Base-by-base conservation (phyloP, 176 grass and related monocot species). In the Eleusine coracana region DNA sequence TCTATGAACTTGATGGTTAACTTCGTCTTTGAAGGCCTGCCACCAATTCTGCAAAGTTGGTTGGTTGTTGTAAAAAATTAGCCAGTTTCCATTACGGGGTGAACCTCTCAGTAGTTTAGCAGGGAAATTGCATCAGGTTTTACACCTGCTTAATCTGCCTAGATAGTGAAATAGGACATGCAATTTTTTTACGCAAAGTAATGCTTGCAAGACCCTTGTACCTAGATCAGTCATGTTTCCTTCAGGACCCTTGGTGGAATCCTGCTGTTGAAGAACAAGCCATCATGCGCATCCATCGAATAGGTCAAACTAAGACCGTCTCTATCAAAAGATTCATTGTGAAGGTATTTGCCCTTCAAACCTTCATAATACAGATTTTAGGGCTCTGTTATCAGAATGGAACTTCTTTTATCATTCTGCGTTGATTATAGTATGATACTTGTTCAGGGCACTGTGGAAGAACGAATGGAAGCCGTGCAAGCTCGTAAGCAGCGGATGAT, bases 161-260 rank as follows among this genome's bases (percentile, higher is more conserved):
- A 69, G 46, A 68, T 5, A 46, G 14, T 45, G 29, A 79, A 12
- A 73, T 8, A 42, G 3, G 16, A 39, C 46, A 38, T 29, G 2
- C 23, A 62, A 17, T 21, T 5, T 56, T 52, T 14, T 51, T 13
- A 52, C 50, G 0, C 2, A 13, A 17, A 52, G 50, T 56, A 56
- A 56, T 56, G 7, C 16, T 49, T 34, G 5, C 54, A 3, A 56
- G 42, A 18, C 10, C 62, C 27, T 73, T 34, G 20, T 79, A 62
- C 31, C 52, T 64, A 45, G 27, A 38, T 64, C 27, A 78, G 55
- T 68, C 17, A 54, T 70, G 44, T 75, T 79, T 67, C 51, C 34
- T 71, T 81, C 11, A 96, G 96, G 96, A 99, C 76, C 93, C 96
- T 75, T 94, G 93, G 96, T 99, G 96, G 96, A 99, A 99, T 83